Conservation (phyloP, 768 basidiomycete species). For the Amanita rubescens region DNA sequence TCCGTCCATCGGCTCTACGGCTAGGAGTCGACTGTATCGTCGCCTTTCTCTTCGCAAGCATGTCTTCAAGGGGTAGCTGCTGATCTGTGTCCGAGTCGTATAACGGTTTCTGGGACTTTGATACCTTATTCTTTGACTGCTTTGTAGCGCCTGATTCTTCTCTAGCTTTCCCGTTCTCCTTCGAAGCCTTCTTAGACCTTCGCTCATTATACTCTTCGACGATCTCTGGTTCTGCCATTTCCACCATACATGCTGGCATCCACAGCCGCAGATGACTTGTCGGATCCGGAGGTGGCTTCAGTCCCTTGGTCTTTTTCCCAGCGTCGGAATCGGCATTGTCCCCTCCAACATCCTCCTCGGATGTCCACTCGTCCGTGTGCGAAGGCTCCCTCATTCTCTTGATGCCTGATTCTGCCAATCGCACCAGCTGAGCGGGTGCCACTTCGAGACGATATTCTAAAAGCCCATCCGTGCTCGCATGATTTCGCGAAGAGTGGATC, state of each 20-base stretch:
- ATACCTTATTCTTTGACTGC: constrained; percentile 12
- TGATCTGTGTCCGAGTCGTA: not conserved
- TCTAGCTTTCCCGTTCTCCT: constrained; percentile 40
- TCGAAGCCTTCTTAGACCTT: constrained; percentile 39
- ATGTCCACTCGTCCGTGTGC: constrained; percentile 41
- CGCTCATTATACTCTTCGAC: constrained; percentile 52
- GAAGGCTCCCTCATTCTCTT: constrained; percentile 48
- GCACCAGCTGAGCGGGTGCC: constrained; percentile 58
- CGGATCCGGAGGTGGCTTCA: constrained; percentile 40
- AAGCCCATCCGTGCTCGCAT: constrained; percentile 61
- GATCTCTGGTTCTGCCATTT: constrained; percentile 55
- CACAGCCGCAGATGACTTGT: constrained; percentile 59
- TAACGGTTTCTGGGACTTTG: not conserved
- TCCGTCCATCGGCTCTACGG: not conserved
- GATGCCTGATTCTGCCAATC: constrained; percentile 58
- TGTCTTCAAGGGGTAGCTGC: not conserved
- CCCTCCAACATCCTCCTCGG: constrained; percentile 36
- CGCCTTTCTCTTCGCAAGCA: not conserved
- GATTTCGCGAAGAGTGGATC: constrained; percentile 58
- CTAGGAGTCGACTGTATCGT: not conserved
- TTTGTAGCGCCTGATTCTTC: constrained; percentile 10
- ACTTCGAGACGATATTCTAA: constrained; percentile 80
- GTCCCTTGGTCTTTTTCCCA: constrained; percentile 19
- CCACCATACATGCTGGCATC: constrained; percentile 79
- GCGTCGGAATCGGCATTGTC: constrained; percentile 24